Conservation (phyloP, 768 basidiomycete species). For the Hirschioporus abietinus region DNA sequence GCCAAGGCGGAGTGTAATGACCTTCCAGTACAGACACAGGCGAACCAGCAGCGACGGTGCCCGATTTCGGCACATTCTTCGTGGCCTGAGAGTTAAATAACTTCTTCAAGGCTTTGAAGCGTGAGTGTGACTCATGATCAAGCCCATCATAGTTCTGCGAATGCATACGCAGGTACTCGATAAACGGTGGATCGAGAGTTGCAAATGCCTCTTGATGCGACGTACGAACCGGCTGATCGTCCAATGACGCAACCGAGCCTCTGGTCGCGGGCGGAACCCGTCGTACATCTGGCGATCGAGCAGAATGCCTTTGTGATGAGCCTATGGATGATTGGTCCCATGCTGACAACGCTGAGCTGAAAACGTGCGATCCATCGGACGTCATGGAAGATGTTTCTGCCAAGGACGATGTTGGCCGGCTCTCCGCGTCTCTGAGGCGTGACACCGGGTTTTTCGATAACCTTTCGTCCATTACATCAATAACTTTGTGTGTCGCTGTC, state of each 20-base stretch:
- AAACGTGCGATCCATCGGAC: neutral
- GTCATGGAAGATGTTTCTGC: neutral
- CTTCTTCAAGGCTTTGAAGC: neutral
- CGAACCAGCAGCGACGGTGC: conserved; percentile 10
- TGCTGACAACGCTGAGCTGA: neutral
- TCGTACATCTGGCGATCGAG: conserved; percentile 1
- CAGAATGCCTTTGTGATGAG: neutral
- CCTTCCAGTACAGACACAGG: conserved; percentile 17
- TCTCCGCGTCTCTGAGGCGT: neutral
- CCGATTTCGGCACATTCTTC: conserved; percentile 1
- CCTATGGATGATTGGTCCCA: neutral
- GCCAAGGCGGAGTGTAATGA: conserved; percentile 51
- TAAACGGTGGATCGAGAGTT: conserved; percentile 47
- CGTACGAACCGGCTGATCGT: conserved; percentile 36
- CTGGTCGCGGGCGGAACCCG: conserved; percentile 4
- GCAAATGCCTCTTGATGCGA: conserved; percentile 61
- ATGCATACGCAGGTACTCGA: conserved; percentile 37
- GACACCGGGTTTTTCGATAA: neutral
- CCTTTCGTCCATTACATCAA: neutral
- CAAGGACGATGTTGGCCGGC: neutral
- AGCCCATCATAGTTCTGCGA: conserved; percentile 13
- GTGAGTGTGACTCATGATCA: conserved; percentile 14
- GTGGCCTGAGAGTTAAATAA: neutral
- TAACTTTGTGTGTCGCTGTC: neutral
- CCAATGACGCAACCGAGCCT: conserved; percentile 9